Evolutionary conservation across 768 basidiomycete genomes (phyloP).

Genomic region (Cantharellus cinnabarinus): DNA sequence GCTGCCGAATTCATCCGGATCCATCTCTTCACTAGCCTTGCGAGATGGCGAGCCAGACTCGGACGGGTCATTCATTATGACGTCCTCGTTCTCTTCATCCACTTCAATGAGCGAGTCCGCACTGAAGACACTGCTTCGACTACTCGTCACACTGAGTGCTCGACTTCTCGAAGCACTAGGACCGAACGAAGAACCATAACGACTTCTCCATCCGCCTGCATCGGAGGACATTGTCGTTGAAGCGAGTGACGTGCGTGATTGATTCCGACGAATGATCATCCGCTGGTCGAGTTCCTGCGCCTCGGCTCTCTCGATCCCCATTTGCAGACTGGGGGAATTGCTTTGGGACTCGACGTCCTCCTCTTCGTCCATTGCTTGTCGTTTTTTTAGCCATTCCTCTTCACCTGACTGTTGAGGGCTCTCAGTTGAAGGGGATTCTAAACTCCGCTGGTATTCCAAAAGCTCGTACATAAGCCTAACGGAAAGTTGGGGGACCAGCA

Average conservation of each 20-base stretch:
- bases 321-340: neutral
- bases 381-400: slow-evolving; percentile 61
- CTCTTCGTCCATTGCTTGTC: slow-evolving; percentile 37
- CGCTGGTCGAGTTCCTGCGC: slow-evolving; percentile 70
- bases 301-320: slow-evolving; percentile 19
- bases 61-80: neutral
- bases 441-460: slow-evolving; percentile 61
- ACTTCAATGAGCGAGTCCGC: neutral
- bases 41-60: neutral
- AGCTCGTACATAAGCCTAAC: slow-evolving; percentile 79
- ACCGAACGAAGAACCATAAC: neutral
- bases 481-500: slow-evolving; percentile 7
- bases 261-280: slow-evolving; percentile 33
- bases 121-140: neutral
- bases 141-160: neutral
- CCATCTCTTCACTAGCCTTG: neutral
- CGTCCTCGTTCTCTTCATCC: neutral
- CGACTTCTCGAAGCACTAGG: neutral
- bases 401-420: slow-evolving; percentile 41
- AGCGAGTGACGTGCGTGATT: neutral
- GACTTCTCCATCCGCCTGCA: neutral
- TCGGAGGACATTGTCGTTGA: neutral
- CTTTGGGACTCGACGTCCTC: slow-evolving; percentile 36
- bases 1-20: neutral
- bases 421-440: slow-evolving; percentile 23